Percentiles rank a stretch among this genome's conserved stretches.
Conservation (phyloP, 1,284 basidiomycete species). For the Salmacisia buchloeana region DNA sequence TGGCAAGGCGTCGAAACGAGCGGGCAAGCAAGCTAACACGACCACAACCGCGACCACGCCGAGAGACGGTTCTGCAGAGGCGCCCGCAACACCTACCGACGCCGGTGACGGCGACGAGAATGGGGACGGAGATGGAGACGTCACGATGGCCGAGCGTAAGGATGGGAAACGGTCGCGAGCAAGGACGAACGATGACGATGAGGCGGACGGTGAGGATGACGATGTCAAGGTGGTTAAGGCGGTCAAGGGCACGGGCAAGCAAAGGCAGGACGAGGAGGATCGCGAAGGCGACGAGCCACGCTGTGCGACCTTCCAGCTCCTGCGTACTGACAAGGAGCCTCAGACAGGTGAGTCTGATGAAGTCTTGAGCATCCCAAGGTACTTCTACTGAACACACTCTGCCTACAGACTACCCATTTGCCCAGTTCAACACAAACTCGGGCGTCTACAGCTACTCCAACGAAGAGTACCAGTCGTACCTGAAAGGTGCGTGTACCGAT, state of each 20-base stretch:
- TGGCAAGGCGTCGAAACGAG: neutral
- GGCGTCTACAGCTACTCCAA: constrained; percentile 74
- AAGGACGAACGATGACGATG: neutral
- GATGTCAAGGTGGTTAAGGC: constrained; percentile 15
- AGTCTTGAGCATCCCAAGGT: neutral
- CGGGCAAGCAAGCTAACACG: neutral
- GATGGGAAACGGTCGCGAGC: neutral
- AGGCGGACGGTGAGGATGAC: constrained; percentile 10
- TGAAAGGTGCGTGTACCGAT: constrained; percentile 60
- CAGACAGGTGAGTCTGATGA: constrained; percentile 3
- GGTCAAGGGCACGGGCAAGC: neutral
- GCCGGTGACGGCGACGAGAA: neutral
- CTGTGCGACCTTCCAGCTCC: neutral
- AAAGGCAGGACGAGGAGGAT: constrained; percentile 1
- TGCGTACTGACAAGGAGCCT: neutral
- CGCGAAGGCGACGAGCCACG: constrained; percentile 1
- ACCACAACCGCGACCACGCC: too few species aligned
- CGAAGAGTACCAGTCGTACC: constrained; percentile 77
- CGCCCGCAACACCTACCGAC: neutral
- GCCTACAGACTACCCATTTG: constrained; percentile 59
- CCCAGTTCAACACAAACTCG: constrained; percentile 70
- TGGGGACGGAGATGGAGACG: neutral
- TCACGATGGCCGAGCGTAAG: neutral
- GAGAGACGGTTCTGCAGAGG: neutral
- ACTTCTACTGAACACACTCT: neutral